Base-by-base conservation (phyloP, 306 rosid species). In the apple (Malus domestica) region DNA sequence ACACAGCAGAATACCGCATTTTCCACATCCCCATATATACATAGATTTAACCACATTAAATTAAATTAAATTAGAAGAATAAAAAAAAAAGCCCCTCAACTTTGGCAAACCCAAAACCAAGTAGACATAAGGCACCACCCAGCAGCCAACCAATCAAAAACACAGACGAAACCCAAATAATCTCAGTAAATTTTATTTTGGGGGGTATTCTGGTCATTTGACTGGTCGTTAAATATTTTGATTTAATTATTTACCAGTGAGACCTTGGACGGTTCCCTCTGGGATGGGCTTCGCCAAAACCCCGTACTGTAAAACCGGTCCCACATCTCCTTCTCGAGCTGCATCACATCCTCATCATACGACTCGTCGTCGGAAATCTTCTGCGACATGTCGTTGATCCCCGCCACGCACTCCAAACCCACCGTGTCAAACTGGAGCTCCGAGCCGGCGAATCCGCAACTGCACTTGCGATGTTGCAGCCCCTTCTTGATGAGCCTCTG, bases 261-360 rank as follows among this genome's bases (percentile, higher is more conserved):
- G 60, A 16, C 23, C 18, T 52, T 71, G 12, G 45, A 10, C 12
- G 45, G 20, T 33, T 93, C 90, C 76, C 88, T 88, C 80, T 84
- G 92, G 5, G 97, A 92, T 1, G 88, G 84, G 60, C 99, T 95
- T 78, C 97, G 88, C 99, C 99, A 95, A 62, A 95, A 95, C 0
- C 99, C 99, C 20, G 88, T 69, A 1, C 81, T 22, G 72, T 82
- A 83, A 57, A 95, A 95, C 75, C 49, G 84, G 3, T 89, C 91
- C 97, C 97, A 92, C 99, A 95, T 95, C 88, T 92, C 97, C 72
- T 86, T 87, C 83, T 92, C 99, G 45, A 95, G 75, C 69, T 81
- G 78, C 82, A 76, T 46, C 49, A 74, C 86, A 23, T 81, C 80
- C 62, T 69, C 65, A 27, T 91, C 88, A 12, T 35, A 45, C 55